Conservation (phyloP, 306 rosid species). For the Ziziphus jujuba region DNA sequence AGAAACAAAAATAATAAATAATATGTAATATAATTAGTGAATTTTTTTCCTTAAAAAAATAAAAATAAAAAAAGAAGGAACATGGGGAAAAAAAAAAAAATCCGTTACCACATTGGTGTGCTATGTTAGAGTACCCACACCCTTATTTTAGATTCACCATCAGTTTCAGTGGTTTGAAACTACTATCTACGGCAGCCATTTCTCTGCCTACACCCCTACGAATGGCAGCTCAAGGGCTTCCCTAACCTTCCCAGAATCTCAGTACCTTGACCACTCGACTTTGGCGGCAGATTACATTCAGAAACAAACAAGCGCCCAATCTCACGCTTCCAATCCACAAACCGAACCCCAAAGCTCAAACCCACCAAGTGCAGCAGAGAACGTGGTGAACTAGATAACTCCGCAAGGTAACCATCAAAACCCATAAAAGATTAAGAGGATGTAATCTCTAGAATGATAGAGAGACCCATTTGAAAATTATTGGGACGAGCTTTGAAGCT, state of each 20-base stretch:
- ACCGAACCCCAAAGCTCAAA: neutral
- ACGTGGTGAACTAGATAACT: constrained; percentile 13
- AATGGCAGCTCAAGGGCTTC: constrained; percentile 31
- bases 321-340: constrained; percentile 8
- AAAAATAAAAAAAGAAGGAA: too few species aligned
- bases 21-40: too few species aligned
- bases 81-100: too few species aligned
- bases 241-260: constrained; percentile 33
- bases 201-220: constrained; percentile 50
- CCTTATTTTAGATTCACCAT: neutral
- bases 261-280: constrained; percentile 14
- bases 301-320: constrained; percentile 15
- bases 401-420: constrained; percentile 41
- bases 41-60: too few species aligned
- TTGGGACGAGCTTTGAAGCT: constrained; percentile 73
- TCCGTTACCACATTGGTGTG: too few species aligned
- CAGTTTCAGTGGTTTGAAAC: neutral
- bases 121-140: too few species aligned
- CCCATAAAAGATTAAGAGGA: constrained; percentile 54
- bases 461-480: constrained; percentile 74
- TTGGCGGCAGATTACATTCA: neutral
- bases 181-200: constrained; percentile 47
- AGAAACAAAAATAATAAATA: too few species aligned
- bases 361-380: constrained; percentile 9
- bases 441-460: constrained; percentile 68